phyloP scores from a whole-genome alignment of 2,329 filamentous ascomycete species.

The Fusarium sp. region DNA sequence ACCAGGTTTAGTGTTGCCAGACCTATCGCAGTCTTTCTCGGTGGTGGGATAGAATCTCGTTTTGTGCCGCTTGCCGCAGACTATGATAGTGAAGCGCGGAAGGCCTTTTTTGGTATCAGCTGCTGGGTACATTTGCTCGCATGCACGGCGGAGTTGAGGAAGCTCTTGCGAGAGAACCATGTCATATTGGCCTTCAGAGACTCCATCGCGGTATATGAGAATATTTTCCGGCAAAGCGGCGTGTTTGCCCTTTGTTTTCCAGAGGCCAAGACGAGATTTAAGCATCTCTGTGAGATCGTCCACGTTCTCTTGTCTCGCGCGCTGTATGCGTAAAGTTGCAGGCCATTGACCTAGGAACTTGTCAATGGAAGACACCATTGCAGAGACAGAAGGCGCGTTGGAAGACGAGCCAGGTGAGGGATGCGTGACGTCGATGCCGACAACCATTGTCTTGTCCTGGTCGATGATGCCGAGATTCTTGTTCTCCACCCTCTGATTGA shows the following conservation, averaged over 20 bases:
- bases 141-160: neutral
- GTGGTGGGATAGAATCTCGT: conserved; percentile 1
- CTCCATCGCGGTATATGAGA: neutral
- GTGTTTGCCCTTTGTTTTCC: neutral
- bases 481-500: neutral
- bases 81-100: neutral
- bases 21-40: neutral
- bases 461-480: neutral
- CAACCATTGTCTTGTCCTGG: neutral
- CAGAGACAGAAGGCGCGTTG: neutral
- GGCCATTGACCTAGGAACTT: neutral
- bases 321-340: neutral
- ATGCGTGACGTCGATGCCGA: neutral
- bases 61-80: neutral
- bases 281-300: neutral
- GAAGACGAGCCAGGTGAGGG: neutral
- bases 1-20: neutral
- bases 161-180: neutral
- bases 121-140: neutral
- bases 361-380: neutral
- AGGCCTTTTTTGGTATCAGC: neutral
- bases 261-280: neutral
- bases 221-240: neutral
- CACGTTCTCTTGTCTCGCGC: neutral
- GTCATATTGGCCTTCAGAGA: neutral